Evolutionary conservation across 225 moss, liverwort and hornwort genomes (phyloP), one percentile per base, ranked within the genome.

Genomic region (Rhytidiadelphus loreus): DNA sequence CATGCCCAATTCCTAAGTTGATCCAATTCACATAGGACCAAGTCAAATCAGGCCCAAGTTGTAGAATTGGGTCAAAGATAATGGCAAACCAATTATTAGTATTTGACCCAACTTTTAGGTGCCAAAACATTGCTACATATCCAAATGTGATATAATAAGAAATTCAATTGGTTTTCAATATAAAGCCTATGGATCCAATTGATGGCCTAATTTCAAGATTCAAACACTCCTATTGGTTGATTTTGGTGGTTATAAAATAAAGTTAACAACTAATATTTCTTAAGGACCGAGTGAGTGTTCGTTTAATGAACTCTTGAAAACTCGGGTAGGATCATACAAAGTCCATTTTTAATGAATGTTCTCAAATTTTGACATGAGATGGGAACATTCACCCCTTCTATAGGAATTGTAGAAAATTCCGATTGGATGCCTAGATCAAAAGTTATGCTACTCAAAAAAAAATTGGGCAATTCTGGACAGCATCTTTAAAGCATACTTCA

Each of bases 1-100:
- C 0, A 1, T 0, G 4, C 4, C 5, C 4, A 50, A 33, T 33
- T 75, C 13, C 13, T 33, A 52, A 21, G 1, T 21, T 75, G 8
- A 2, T 0, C 5, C 0, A 13, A 35, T 76, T 12, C 0, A 35
- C 9, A 44, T 61, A 29, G 7, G 7, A 15, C 16, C 7, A 39
- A 39, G 7, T 69, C 24, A 39, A 69, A 69, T 69, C 0, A 0
- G 3, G 39, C 11, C 39, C 13, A n/a, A 7, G 2, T 23, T 22
- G n/a, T 22, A 23, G 39, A 69, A 39, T 23, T 39, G 4, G 13
- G 2, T 23, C 22, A 69, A 70, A 4, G 2, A 26, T 41, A 70
- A 70, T 70, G 41, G 41, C 25, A 24, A 8, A 14, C 25, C 41
- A 24, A 41, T 70, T 41, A 41, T 14, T 41, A 25, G 14, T 8